Conservation (phyloP, 192 early-diverging fungal genomes). For the Coemansia sp. region DNA sequence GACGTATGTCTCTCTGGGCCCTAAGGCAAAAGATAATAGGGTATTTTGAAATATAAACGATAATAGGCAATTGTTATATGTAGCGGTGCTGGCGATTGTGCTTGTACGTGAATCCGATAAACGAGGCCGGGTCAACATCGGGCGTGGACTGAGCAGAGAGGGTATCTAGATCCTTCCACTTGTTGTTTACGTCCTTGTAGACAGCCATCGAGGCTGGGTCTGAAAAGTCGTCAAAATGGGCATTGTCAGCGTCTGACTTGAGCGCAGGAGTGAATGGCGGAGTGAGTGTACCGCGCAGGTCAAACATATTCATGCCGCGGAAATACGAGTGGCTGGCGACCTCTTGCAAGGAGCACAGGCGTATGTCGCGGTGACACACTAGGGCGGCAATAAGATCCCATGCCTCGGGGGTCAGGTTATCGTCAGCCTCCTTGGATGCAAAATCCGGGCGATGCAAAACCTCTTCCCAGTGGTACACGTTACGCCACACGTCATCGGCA, state of each 20-base stretch:
- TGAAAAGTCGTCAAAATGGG: constrained; percentile 77
- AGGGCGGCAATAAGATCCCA: constrained; percentile 72
- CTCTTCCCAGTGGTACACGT: constrained; percentile 79
- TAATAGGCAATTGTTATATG: constrained; percentile 5
- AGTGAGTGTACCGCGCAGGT: constrained; percentile 59
- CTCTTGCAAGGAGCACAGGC: constrained; percentile 56
- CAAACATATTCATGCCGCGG: constrained; percentile 61
- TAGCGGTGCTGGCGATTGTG: constrained; percentile 51
- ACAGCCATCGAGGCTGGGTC: constrained; percentile 60
- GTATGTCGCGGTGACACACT: constrained; percentile 57
- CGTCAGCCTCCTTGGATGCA: constrained; percentile 72
- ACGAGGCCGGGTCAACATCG: constrained; percentile 74
- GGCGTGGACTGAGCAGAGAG: constrained; percentile 29
- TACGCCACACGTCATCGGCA: constrained; percentile 77
- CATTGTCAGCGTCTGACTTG: constrained; percentile 69
- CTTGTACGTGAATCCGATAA: constrained; percentile 78
- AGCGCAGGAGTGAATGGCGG: constrained; percentile 75
- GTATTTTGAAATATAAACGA: neutral
- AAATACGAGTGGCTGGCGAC: constrained; percentile 64
- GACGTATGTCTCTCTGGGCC: constrained; percentile 27
- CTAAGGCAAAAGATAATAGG: neutral
- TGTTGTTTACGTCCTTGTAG: constrained; percentile 61
- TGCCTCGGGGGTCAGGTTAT: constrained; percentile 72
- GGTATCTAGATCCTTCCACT: constrained; percentile 44
- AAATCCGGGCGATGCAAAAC: constrained; percentile 77